A percentile compares a stretch with the other conserved stretches of the same genome.
Conservation (phyloP, 345 rosid genomes). For the Erucastrum elatum region DNA sequence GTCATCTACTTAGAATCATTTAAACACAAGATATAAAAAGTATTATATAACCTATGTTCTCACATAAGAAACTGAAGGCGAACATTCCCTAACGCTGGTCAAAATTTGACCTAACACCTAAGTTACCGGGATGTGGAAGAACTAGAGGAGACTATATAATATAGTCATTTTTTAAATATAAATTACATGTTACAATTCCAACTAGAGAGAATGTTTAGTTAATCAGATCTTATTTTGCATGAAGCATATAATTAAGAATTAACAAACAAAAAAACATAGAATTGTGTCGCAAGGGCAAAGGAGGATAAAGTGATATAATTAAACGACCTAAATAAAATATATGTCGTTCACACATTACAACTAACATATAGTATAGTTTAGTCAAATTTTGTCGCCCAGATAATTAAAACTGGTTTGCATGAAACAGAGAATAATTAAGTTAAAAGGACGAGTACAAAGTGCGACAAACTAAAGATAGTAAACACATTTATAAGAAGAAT, state of each 20-base stretch:
- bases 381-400: background rate
- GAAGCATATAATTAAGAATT: background rate
- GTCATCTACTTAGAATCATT: background rate
- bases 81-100: slow-evolving; percentile 2
- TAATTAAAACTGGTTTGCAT: background rate
- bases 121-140: background rate
- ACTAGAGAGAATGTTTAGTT: background rate
- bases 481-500: background rate
- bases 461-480: background rate
- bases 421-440: background rate
- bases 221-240: slow-evolving; percentile 2
- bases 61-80: background rate
- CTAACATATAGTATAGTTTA: background rate
- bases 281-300: background rate
- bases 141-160: slow-evolving; percentile 3
- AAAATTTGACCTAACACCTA: slow-evolving; percentile 2
- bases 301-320: background rate
- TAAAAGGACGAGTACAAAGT: background rate
- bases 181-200: background rate
- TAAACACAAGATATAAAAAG: background rate
- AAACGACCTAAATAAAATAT: background rate
- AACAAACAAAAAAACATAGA: background rate
- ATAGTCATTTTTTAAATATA: slow-evolving; percentile 3
- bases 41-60: background rate
- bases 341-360: background rate